Base-by-base conservation (phyloP, 2,329 filamentous ascomycete genomes). In the Knufia petricola region DNA sequence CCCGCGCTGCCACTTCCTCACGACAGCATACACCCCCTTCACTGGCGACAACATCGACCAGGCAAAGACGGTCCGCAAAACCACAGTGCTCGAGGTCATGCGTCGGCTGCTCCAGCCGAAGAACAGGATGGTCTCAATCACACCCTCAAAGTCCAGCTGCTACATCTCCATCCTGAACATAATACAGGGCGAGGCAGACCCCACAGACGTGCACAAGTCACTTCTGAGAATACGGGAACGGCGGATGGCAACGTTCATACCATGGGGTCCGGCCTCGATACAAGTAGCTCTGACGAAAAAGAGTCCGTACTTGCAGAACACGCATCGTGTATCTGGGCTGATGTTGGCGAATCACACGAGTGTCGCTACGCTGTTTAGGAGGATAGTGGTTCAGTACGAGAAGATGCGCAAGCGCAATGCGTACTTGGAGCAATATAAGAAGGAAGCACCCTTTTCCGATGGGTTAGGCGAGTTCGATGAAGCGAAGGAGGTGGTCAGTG, bases 121-220 rank as follows among this genome's bases (percentile, higher is more conserved):
- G 75, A 98, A 98, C 69, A 83, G 94, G 64, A 98, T 98, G 92
- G 92, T 98, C 39, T 95, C 89, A 20, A 95, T 92, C 19, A 84
- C 88, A 49, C 89, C 90, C 1, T 86, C 85, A 60, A 96, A 96
- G 72, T 94, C 87, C 72, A 95, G 88, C 70, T 98, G 92, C 72
- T 98, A 98, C 72, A 96, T 98, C 63, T 95, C 88, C 41, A 96
- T 98, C 59, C 75, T 98, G 54, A 96, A 98, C 67, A 95, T 98
- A 60, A 98, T 98, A 60, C 92, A 96, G 72, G 92, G 92, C 61
- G 92, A 98, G 66, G 92, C 94, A 32, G 94, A 98, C 64, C 90
- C 92, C 7, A 96, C 90, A 2, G 94, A 98, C 67, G 79, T 98
- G 49, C 92, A 98, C 74, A 98, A 98, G 77, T 96, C 90, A 56